A percentile compares a stretch with the other conserved stretches of the same genome.
Conservation (phyloP, 805 yeast species). For the Kregervanrija delftensis region DNA sequence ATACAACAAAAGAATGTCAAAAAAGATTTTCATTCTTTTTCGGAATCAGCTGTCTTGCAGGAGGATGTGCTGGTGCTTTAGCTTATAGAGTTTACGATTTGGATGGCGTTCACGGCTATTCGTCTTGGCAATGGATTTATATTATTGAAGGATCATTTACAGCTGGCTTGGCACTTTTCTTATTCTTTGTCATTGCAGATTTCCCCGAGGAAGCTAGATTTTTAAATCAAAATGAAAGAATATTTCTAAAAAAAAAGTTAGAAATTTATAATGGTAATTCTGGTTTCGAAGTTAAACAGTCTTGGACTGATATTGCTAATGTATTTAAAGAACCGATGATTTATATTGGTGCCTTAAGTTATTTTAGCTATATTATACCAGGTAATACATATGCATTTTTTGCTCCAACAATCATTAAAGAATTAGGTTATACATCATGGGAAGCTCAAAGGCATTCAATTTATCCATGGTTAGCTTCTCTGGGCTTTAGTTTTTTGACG, state of each 20-base stretch:
- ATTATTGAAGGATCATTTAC: conserved; percentile 33
- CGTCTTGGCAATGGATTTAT: conserved; percentile 42
- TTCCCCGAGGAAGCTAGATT: conserved; percentile 66
- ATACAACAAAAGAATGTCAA: conserved; percentile 61
- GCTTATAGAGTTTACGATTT: conserved; percentile 59
- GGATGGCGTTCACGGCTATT: conserved; percentile 36
- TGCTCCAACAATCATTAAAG: conserved; percentile 57
- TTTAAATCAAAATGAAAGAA: conserved; percentile 44
- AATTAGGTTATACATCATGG: conserved; percentile 60
- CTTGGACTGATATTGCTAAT: conserved; percentile 35
- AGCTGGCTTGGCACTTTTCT: conserved; percentile 26
- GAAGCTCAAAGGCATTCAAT: conserved; percentile 76
- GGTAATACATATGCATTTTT: conserved; percentile 74
- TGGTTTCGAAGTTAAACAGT: conserved; percentile 41
- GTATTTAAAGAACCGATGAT: conserved; percentile 57
- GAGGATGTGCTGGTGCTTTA: conserved; percentile 72
- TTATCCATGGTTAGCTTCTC: conserved; percentile 79
- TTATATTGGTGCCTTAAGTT: conserved; percentile 51
- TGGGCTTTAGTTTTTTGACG: conserved; percentile 55
- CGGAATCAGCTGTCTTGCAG: conserved; percentile 66
- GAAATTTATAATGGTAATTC: conserved; percentile 46
- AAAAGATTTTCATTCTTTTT: conserved; percentile 64
- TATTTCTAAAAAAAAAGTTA: conserved; percentile 51
- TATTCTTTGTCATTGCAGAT: conserved; percentile 50
- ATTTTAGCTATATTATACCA: conserved; percentile 62